Evolutionary conservation across 768 basidiomycete species (phyloP), one percentile per base, ranked within the genome.

Genomic region (Arthromyces matolae): DNA sequence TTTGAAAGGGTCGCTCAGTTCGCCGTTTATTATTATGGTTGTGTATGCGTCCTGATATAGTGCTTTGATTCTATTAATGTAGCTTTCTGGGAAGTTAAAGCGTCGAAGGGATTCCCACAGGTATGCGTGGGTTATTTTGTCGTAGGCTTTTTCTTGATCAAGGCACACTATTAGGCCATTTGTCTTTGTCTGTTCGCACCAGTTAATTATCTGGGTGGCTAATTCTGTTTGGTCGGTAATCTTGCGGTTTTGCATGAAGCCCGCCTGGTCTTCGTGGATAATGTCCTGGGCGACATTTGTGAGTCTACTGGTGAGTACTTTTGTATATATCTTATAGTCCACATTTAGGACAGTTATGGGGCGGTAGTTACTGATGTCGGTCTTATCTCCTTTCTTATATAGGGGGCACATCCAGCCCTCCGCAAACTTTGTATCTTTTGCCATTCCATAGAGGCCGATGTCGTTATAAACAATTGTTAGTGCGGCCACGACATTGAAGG

Each of bases 31-130:
- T 16, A 54, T 44, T 8, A 54, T 24, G 19, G 13, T 20, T 4
- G 49, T 47, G 14, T 53, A 36, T 1, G 49, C 45, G 18, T 51
- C 42, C 18, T 35, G 12, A 28, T 61, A 61, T 8, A 61, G 45
- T 1, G 45, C 16, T 29, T 49, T 28, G 0, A 60, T 33, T 8
- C 39, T 53, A 2, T 23, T 42, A 4, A 61, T 57, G 47, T 57
- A 60, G 4, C 1, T 2, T 8, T 42, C 32, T 18, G 60, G 56
- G 7, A 64, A 39, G 10, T 38, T 32, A 27, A 49, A 42, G 14
- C 40, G 39, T 13, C 33, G 1, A 0, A 52, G 41, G 7, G 42
- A 29, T 19, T 45, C 28, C 42, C 43, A 45, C 2, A 50, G 51
- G 27, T 40, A 53, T 36, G 12, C 25, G 43, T 51, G 44, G 9